Evolutionary conservation across 2,329 filamentous ascomycete genomes (phyloP), one percentile per base, ranked within the genome.

Genomic region (Aureobasidium sp.): DNA sequence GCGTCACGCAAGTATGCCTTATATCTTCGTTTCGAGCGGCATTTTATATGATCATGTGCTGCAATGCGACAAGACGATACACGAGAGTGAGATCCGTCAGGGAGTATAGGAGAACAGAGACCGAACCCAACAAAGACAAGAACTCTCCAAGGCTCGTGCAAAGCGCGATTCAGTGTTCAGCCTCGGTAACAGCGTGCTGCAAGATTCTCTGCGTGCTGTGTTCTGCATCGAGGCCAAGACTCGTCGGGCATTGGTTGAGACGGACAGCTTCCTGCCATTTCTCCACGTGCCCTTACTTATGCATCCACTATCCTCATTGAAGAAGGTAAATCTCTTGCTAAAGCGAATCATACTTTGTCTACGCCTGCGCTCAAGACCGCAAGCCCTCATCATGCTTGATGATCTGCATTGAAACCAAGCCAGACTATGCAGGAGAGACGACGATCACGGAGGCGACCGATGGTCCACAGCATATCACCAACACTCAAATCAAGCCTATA

Each of bases 271-370:
- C n/a, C 55, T 47, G 12, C 55, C 32, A 47, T 48, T 58, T 15
- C n/a, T 39, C 29, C 42, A 58, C 55, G 55, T 58, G 55, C 55
- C 15, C 29, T 48, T 58, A 26, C 32, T 8, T 29, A 23, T 46
- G 53, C 39, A 57, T 57, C 53, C 53, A 15, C 55, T 48, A 58
- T 58, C 13, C 55, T 58, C 41, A 26, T 57, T 58, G 29, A 9
- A 58, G 55, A 47, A 58, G 55, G 55, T 48, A 29, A 29, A 58
- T 48, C 8, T 58, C n/a, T 1, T 3, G 12, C 15, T 15, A 13
- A 26, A 39, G 32, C 55, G 29, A 47, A 58, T 58, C 42, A 58
- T 12, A n/a, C 20, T 48, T 39, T 32, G 17, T 9, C 42, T 42
- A 58, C 42, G 20, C 23, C 12, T 5, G 20, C 32, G 32, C n/a